Evolutionary conservation across 2,329 filamentous ascomycete species (phyloP), one percentile per base, ranked within the genome.

Genomic region (Dissoconium aciculare): DNA sequence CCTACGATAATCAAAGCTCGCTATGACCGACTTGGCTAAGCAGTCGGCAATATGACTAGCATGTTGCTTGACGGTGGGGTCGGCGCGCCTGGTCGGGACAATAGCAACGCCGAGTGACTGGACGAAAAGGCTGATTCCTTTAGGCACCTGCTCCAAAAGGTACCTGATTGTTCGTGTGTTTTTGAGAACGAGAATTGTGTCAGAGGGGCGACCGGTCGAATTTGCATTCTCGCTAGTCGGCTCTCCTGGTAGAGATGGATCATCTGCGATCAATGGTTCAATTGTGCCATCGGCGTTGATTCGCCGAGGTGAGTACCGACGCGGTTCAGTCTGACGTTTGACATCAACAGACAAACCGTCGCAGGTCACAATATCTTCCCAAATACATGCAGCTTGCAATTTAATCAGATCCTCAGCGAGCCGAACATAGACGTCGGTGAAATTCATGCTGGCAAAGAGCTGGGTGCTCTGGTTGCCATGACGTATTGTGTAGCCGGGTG

Each of bases 61-160:
- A 51, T 72, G 74, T 47, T 76, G 71, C 46, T 66, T 71, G 39
- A 65, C 60, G 32, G 69, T 68, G 2, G 60, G 46, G 44, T 94
- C 84, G 15, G 71, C 39, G 29, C 84, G 73, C 35, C 82, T 78
- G 26, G 74, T 72, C 8, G 19, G 19, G 3, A 92, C 65, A 13
- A 95, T 62, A 11, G 78, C 71, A 53, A 83, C 89, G 9, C 87
- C 87, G 26, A 95, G 62, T 1, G 74, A 77, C 47, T 92, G 82
- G 50, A 93, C 78, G 43, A 95, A 79, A 0, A 79, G 76, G 11
- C 82, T 78, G n/a, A 85, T 78, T 3, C 77, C 76, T 5, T 74
- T 74, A 13, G 85, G 75, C 44, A 91, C 69, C 17, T 81, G 76
- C 45, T 78, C 77, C 9, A 95, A 65, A 8, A 95, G 62, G 42